Evolutionary conservation across 2,329 filamentous ascomycete genomes (phyloP).

Genomic region (Hypoxylon sp.): DNA sequence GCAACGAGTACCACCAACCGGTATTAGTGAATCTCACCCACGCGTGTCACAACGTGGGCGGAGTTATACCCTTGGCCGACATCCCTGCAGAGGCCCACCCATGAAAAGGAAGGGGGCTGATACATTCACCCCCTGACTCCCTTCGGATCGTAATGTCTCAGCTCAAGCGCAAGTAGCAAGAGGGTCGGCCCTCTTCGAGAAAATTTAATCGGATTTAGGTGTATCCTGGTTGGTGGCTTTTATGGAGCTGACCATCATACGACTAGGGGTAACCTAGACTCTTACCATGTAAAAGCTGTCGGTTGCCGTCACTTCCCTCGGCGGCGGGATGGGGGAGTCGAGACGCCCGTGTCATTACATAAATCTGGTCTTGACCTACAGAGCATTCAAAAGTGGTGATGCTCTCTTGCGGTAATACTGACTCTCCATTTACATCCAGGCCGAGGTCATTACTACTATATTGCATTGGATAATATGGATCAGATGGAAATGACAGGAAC

Average conservation of each 20-base stretch:
- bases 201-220: slow-evolving; percentile 21
- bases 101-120: neutral
- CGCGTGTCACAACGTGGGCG: slow-evolving; percentile 23
- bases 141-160: slow-evolving; percentile 2
- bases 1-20: slow-evolving; percentile 15
- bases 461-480: slow-evolving; percentile 34
- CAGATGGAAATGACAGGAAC: slow-evolving; percentile 42
- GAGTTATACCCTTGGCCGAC: slow-evolving; percentile 22
- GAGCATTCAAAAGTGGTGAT: neutral
- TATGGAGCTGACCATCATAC: slow-evolving; percentile 16
- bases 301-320: slow-evolving; percentile 15
- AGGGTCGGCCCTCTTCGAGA: slow-evolving; percentile 6
- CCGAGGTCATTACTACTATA: slow-evolving; percentile 3
- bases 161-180: slow-evolving; percentile 1
- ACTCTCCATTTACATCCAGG: slow-evolving; percentile 1
- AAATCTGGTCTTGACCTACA: slow-evolving; percentile 21
- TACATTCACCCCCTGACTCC: slow-evolving; percentile 28
- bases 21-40: slow-evolving; percentile 19
- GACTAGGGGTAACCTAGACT: slow-evolving; percentile 27
- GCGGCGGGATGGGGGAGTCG: slow-evolving; percentile 8
- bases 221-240: slow-evolving; percentile 31
- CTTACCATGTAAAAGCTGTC: slow-evolving; percentile 12
- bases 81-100: slow-evolving; percentile 33
- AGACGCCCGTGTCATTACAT: slow-evolving; percentile 27
- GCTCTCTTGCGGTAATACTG: slow-evolving; percentile 6